Evolutionary conservation across 306 rosid species (phyloP).

Genomic region (Hippophae rhamnoides): DNA sequence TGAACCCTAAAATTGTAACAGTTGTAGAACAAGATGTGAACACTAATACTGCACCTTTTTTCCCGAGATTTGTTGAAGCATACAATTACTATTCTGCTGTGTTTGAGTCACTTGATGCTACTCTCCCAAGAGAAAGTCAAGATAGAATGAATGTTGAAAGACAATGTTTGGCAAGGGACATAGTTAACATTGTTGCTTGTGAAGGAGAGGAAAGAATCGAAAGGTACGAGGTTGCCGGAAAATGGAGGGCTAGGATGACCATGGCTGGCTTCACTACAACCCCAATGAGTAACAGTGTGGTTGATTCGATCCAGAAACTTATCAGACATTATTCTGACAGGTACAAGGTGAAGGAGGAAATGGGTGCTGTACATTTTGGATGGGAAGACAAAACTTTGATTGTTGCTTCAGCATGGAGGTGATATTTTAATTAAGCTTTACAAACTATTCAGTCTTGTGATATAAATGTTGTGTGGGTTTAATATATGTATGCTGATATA

Average conservation of each 20-base stretch:
- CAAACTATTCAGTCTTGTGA: constrained; percentile 22
- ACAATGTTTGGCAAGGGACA: constrained; percentile 92
- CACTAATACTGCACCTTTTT: constrained; percentile 78
- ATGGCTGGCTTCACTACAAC: constrained; percentile 82
- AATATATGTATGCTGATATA: constrained; percentile 18
- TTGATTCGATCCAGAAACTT: constrained; percentile 36
- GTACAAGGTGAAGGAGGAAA: constrained; percentile 67
- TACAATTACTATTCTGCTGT: constrained; percentile 81
- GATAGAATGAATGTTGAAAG: constrained; percentile 91
- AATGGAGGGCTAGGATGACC: constrained; percentile 94
- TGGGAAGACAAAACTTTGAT: constrained; percentile 90
- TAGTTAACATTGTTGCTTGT: constrained; percentile 79
- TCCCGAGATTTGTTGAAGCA: constrained; percentile 72
- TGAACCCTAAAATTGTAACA: constrained; percentile 83
- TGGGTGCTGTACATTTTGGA: constrained; percentile 80
- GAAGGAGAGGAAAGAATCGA: constrained; percentile 93
- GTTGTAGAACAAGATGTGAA: constrained; percentile 92
- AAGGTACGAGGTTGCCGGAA: constrained; percentile 88
- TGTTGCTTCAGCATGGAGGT: constrained; percentile 90
- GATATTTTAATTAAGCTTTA: constrained; percentile 5
- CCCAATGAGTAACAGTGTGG: constrained; percentile 41
- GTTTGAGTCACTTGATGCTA: constrained; percentile 74
- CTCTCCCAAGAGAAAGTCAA: constrained; percentile 84
- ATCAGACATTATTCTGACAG: constrained; percentile 53
- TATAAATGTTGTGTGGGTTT: constrained; percentile 25